Percentiles rank a stretch among this genome's conserved stretches.
These are phyloP conservation scores for Tylopilus intermedius DNA, from an alignment of 768 basidiomycete species.

Conservation along the genomic window DNA sequence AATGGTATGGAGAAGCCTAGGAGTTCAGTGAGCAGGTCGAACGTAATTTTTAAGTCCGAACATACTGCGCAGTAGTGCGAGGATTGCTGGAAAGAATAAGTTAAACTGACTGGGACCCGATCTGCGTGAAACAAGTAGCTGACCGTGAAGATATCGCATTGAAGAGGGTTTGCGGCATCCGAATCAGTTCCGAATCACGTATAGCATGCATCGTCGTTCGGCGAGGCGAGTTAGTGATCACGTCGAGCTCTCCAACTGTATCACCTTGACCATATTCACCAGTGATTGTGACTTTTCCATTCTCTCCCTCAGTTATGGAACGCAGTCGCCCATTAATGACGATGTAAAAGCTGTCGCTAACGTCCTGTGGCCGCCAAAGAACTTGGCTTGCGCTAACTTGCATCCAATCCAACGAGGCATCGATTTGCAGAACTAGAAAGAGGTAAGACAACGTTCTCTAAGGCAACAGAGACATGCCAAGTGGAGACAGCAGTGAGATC, in stretches of 20 bases:
- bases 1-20: conserved; percentile 77
- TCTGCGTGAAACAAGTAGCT: conserved; percentile 11
- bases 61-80: conserved; percentile 78
- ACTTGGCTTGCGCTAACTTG: conserved; percentile 95
- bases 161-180: conserved; percentile 96
- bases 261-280: conserved; percentile 98
- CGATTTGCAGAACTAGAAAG: conserved; percentile 83
- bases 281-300: conserved; percentile 72
- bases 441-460: conserved; percentile 5
- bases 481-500: conserved; percentile 88
- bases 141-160: conserved; percentile 91
- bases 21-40: conserved; percentile 1
- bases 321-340: conserved; percentile 95
- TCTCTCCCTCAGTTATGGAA: conserved; percentile 76
- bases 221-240: conserved; percentile 85
- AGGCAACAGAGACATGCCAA: conserved; percentile 47
- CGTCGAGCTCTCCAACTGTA: conserved; percentile 94
- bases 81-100: conserved; percentile 52
- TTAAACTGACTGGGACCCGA: background rate
- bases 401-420: conserved; percentile 96
- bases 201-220: conserved; percentile 95
- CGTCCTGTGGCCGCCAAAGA: conserved; percentile 86
- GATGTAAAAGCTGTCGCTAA: conserved; percentile 94
- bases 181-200: conserved; percentile 92
- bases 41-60: background rate